Evolutionary conservation across 768 basidiomycete species (phyloP), one percentile per base, ranked within the genome.

Genomic region (Lactarius tabidus): DNA sequence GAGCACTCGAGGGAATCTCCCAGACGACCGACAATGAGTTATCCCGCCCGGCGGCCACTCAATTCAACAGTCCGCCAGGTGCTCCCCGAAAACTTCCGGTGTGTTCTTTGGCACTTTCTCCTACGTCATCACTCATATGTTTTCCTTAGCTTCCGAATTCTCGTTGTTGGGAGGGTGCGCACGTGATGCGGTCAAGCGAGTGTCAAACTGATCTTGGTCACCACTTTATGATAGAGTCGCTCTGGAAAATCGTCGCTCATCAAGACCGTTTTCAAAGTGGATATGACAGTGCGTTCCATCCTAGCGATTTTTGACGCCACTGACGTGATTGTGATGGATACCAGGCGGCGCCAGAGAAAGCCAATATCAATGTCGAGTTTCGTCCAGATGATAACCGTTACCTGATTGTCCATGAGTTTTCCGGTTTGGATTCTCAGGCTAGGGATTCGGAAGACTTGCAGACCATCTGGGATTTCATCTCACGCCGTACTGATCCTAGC

Each of bases 221-320:
- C 45, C 6, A 10, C n/a, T 48, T 33, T 29, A 41, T 41, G 1
- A 15, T 31, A 65, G 64, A 48, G 35, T 1, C 29, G 31, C 15
- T 65, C 64, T 2, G 64, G 64, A 33, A 65, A 65, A 48, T 61
- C 60, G 14, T 65, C 60, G 15, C 64, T 65, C 26, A 41, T 61
- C 17, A 61, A 35, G 1, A 9, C 38, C 26, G 4, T 41, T 29
- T 65, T 57, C 31, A 61, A 61, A 17, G 60, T 61, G 20, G 45
- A 51, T 28, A 57, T 57, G 23, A 15, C 64, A 14, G 64, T 65
- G 20, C n/a, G 3, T 15, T 33, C 33, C 33, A 33, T 15, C 20
- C 9, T 20, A 39, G n/a, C n/a, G 28, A 3, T 6, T 5, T 18
- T 6, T 35, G 26, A 6, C 23, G 48, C 28, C 48, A 51, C 48